phyloP scores from a whole-genome alignment of 257 asterid species.

The Phtheirospermum japonicum region DNA sequence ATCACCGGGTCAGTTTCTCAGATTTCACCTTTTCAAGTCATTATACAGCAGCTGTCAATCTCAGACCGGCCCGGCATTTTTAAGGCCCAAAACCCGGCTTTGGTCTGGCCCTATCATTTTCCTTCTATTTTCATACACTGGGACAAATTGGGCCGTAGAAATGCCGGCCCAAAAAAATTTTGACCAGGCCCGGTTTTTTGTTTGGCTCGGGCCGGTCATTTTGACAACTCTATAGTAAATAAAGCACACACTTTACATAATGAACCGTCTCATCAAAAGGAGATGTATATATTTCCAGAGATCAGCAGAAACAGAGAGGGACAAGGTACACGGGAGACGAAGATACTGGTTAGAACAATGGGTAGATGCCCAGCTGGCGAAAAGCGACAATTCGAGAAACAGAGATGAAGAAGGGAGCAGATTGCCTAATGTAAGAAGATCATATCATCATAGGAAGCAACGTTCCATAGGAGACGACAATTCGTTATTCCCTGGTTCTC shows the following conservation, averaged over 20 bases:
- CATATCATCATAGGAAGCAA: conserved; percentile 70
- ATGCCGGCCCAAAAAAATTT: too few relatives aligned
- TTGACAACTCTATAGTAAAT: too few relatives aligned
- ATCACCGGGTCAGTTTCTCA: conserved; percentile 67
- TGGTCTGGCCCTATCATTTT: too few relatives aligned
- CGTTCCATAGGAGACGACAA: conserved; percentile 58
- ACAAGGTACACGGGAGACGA: conserved; percentile 48
- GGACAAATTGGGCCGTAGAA: too few relatives aligned
- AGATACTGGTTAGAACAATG: conserved; percentile 86
- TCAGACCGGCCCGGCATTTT: too few relatives aligned
- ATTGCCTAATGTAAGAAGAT: conserved; percentile 30
- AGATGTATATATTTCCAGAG: conserved; percentile 43
- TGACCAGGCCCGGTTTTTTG: too few relatives aligned
- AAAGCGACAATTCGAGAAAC: conserved; percentile 49
- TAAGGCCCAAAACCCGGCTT: too few relatives aligned
- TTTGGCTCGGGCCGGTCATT: too few relatives aligned
- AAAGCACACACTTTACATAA: not conserved
- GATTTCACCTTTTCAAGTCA: conserved; percentile 9
- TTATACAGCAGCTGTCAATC: not conserved
- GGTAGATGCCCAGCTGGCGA: conserved; percentile 82
- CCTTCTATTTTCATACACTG: too few relatives aligned
- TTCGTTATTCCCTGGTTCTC: conserved; percentile 44
- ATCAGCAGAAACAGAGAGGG: conserved; percentile 79
- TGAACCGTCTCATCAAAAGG: conserved; percentile 6
- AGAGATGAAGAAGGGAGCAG: conserved; percentile 8